A percentile compares a stretch with the other conserved stretches of the same genome.
Conservation (phyloP, 2,329 filamentous ascomycete species). For the Sphaerulina musiva region DNA sequence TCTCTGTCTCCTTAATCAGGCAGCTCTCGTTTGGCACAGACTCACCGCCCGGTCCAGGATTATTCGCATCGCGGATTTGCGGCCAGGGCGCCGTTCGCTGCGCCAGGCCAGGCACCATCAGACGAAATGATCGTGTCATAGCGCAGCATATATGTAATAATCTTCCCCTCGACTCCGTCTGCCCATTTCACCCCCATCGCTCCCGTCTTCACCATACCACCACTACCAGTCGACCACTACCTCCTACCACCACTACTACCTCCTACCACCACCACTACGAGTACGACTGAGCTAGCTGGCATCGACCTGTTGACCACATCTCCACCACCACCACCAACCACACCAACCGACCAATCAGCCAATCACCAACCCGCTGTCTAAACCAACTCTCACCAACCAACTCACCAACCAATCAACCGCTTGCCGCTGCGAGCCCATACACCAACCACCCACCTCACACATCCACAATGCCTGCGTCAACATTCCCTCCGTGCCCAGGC, state of each 20-base stretch:
- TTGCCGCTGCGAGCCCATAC: too few relatives aligned
- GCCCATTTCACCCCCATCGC: too few relatives aligned
- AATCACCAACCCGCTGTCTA: not conserved
- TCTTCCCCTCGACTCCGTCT: constrained; percentile 7
- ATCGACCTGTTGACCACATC: constrained; percentile 1
- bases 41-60: constrained; percentile 13
- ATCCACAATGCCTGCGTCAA: constrained; percentile 36
- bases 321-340: not conserved
- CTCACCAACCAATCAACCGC: not conserved
- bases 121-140: constrained; percentile 21
- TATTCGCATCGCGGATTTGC: constrained; percentile 3
- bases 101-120: constrained; percentile 15
- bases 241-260: not conserved
- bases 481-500: constrained; percentile 44
- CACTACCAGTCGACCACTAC: too few relatives aligned
- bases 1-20: constrained; percentile 14
- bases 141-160: constrained; percentile 11
- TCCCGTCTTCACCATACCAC: too few relatives aligned
- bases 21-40: constrained; percentile 17
- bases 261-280: constrained; percentile 3
- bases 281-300: constrained; percentile 1
- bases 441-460: not conserved
- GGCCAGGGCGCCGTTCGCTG: constrained; percentile 3
- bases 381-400: not conserved
- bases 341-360: not conserved